phyloP scores from a whole-genome alignment of 192 early-diverging fungal species.

The Backusella tuberculispora region DNA sequence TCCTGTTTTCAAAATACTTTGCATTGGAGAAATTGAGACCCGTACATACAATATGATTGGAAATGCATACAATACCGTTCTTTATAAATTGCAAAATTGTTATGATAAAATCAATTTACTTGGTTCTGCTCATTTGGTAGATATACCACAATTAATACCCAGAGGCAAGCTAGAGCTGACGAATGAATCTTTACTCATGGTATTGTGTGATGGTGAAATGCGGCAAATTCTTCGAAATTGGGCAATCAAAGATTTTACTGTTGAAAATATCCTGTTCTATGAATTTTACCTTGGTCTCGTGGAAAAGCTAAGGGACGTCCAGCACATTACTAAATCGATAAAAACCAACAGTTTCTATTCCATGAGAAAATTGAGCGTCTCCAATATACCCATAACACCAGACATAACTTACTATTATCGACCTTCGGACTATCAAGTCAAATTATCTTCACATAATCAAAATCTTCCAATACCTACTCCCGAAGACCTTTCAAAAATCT shows the following conservation, averaged over 20 bases:
- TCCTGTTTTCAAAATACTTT: conserved; percentile 1
- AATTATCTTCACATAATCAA: not conserved
- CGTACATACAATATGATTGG: not conserved
- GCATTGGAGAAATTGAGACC: not conserved
- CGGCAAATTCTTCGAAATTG: conserved; percentile 13
- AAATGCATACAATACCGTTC: not conserved
- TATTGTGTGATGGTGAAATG: conserved; percentile 19
- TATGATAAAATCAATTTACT: not conserved
- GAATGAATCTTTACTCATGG: conserved; percentile 8
- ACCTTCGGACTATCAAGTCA: not conserved
- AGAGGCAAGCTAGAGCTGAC: conserved; percentile 6
- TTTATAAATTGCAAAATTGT: not conserved
- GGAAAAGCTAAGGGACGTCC: not conserved
- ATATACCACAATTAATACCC: too few relatives aligned
- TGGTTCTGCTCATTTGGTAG: not conserved
- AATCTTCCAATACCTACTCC: not conserved
- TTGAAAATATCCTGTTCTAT: conserved; percentile 28
- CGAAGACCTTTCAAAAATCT: not conserved
- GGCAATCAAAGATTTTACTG: conserved; percentile 34
- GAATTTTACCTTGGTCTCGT: not conserved
- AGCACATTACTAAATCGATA: not conserved
- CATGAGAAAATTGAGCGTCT: not conserved
- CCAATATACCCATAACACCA: not conserved
- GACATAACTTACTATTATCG: not conserved
- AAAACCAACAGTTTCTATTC: not conserved